Evolutionary conservation across 2,329 filamentous ascomycete species (phyloP).

Genomic region (Aspergillus puulaauensis): DNA sequence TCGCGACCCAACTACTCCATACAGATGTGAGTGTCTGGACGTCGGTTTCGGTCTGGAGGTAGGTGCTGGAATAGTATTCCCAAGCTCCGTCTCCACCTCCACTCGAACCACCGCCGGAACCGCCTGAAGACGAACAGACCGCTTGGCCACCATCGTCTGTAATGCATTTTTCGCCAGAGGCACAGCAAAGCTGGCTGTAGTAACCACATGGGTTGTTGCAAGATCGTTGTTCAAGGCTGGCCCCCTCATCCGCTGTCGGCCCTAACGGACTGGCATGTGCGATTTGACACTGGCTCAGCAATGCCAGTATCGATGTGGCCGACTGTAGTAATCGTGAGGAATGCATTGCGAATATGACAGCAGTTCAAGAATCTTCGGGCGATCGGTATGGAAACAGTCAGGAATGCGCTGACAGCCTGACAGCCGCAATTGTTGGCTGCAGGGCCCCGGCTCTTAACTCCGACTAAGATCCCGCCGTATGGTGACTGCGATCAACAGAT

Average conservation of each 20-base stretch:
- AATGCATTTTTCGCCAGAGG: constrained; percentile 45
- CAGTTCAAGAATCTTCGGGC: not conserved
- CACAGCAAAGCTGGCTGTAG: constrained; percentile 52
- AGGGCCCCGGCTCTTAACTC: constrained; percentile 5
- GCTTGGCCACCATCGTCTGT: constrained; percentile 52
- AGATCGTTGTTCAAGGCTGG: constrained; percentile 26
- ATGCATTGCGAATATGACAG: constrained; percentile 28
- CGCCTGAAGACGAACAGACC: constrained; percentile 36
- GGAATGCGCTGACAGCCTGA: constrained; percentile 6
- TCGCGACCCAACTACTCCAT: constrained; percentile 46
- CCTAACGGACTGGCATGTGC: constrained; percentile 32
- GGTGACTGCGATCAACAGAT: constrained; percentile 1
- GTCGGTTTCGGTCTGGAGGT: constrained; percentile 52
- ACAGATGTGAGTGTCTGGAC: constrained; percentile 54
- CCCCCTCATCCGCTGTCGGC: not conserved
- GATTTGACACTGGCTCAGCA: constrained; percentile 24
- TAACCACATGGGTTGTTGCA: constrained; percentile 56
- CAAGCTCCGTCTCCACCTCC: constrained; percentile 46
- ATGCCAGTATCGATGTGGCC: constrained; percentile 27
- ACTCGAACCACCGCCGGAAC: constrained; percentile 1
- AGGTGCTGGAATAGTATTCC: constrained; percentile 59
- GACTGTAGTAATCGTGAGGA: constrained; percentile 24
- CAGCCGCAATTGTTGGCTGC: constrained; percentile 7
- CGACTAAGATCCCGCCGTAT: not conserved
- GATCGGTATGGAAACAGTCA: constrained; percentile 5